Percentiles rank a stretch among this genome's conserved stretches.
Evolutionary conservation across 108 stramenopile genomes (phyloP).

Genomic region (Pseudonitzschia multiseries): DNA sequence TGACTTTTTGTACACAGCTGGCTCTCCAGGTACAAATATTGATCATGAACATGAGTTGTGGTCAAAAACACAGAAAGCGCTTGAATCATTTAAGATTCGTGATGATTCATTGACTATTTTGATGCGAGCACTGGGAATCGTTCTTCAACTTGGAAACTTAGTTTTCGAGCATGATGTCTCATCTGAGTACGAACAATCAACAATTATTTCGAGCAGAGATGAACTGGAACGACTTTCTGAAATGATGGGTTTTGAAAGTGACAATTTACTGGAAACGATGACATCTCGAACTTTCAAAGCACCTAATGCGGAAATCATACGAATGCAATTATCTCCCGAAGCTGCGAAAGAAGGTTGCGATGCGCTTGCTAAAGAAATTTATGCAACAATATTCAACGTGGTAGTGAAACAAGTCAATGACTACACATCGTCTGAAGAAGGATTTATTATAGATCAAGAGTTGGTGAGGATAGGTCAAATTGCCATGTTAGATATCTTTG

Average conservation of each 20-base stretch:
- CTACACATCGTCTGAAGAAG: constrained; percentile 28
- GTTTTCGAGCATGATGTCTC: constrained; percentile 49
- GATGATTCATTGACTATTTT: constrained; percentile 46
- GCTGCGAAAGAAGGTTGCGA: constrained; percentile 79
- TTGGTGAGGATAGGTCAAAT: constrained; percentile 49
- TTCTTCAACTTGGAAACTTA: constrained; percentile 84
- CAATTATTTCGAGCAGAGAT: constrained; percentile 41
- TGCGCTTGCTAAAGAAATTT: constrained; percentile 90
- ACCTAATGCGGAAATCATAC: constrained; percentile 58
- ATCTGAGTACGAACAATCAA: constrained; percentile 39
- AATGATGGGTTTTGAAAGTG: constrained; percentile 64
- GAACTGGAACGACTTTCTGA: constrained; percentile 57
- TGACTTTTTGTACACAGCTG: constrained; percentile 49
- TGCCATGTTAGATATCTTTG: constrained; percentile 95
- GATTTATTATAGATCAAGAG: constrained; percentile 24
- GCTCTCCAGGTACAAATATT: constrained; percentile 32
- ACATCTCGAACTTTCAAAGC: constrained; percentile 58
- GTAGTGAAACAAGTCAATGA: constrained; percentile 63
- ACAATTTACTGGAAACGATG: constrained; percentile 50
- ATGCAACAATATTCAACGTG: constrained; percentile 77
- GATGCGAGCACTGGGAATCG: constrained; percentile 66
- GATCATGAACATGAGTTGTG: constrained; percentile 45
- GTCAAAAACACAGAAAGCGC: constrained; percentile 58
- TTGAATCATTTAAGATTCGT: constrained; percentile 55
- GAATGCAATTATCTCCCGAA: constrained; percentile 48